phyloP scores from a whole-genome alignment of 73 alveolate genomes.

The Symbiodinium natans region DNA sequence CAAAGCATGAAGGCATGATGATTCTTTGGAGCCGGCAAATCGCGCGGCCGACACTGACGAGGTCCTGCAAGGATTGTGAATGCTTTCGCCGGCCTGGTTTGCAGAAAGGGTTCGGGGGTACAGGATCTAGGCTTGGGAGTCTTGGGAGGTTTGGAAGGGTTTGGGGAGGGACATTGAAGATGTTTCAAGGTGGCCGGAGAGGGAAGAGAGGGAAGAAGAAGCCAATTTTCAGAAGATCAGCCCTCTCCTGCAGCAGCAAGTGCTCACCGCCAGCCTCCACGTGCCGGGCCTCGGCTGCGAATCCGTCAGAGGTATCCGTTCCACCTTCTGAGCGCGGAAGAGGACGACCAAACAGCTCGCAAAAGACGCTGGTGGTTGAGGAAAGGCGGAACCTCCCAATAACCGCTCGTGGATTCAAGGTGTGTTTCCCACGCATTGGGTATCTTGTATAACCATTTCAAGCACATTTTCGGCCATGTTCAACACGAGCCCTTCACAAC shows the following conservation, averaged over 20 bases:
- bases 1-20: neutral
- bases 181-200: neutral
- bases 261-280: slow-evolving; percentile 62
- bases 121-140: no score
- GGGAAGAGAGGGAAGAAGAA: neutral
- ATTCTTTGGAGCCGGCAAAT: neutral
- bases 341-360: neutral
- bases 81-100: no score
- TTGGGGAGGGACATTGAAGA: neutral
- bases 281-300: slow-evolving; percentile 32
- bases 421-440: no score
- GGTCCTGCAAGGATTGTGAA: slow-evolving; percentile 45
- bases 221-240: no score
- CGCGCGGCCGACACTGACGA: slow-evolving; percentile 64
- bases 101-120: no score
- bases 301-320: no score
- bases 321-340: neutral
- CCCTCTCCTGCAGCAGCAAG: slow-evolving; percentile 1
- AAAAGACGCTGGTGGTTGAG: neutral
- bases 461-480: neutral
- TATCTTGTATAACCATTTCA: no score
- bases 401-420: no score
- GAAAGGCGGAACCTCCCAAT: no score
- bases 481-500: no score
- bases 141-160: no score